These are phyloP conservation scores for Suhomyces choctaworum DNA, from an alignment of 1,139 yeast species.

Conservation along the genomic window DNA sequence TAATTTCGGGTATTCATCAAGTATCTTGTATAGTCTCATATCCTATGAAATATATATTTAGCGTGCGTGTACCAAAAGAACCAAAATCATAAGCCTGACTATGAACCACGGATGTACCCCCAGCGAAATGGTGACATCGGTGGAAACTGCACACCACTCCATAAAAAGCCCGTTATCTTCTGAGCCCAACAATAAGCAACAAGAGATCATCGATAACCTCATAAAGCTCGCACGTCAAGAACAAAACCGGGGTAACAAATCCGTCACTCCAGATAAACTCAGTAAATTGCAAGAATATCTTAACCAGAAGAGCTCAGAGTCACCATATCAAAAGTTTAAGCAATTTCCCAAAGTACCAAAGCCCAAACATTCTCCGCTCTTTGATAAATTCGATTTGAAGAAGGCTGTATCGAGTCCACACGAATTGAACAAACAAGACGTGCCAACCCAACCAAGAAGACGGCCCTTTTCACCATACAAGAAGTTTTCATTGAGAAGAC, in stretches of 20 bases:
- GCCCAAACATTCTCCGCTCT: conserved; percentile 22
- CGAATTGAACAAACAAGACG: conserved; percentile 1
- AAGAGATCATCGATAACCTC: conserved; percentile 21
- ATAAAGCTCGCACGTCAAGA: conserved; percentile 23
- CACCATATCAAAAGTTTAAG: conserved; percentile 7
- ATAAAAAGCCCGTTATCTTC: conserved; percentile 3
- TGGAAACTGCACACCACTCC: conserved; percentile 1
- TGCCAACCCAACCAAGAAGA: conserved; percentile 4
- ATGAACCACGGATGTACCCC: background rate
- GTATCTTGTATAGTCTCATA: background rate
- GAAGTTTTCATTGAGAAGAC: conserved; percentile 26
- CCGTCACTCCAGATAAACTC: conserved; percentile 25
- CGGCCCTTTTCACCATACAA: conserved; percentile 14
- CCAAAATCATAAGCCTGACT: conserved; percentile 6
- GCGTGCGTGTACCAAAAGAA: conserved; percentile 1
- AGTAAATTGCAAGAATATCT: conserved; percentile 17
- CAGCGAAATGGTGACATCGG: conserved; percentile 10
- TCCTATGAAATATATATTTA: background rate
- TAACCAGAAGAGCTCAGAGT: conserved; percentile 7
- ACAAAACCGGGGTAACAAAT: conserved; percentile 23
- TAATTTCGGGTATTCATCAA: no score
- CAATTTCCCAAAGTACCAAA: conserved; percentile 17
- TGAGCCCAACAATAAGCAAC: conserved; percentile 11
- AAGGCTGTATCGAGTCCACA: conserved; percentile 8
- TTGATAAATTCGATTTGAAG: conserved; percentile 17